These are phyloP conservation scores for Ogataea neopini DNA, from an alignment of 805 yeast genomes.

Conservation along the genomic window DNA sequence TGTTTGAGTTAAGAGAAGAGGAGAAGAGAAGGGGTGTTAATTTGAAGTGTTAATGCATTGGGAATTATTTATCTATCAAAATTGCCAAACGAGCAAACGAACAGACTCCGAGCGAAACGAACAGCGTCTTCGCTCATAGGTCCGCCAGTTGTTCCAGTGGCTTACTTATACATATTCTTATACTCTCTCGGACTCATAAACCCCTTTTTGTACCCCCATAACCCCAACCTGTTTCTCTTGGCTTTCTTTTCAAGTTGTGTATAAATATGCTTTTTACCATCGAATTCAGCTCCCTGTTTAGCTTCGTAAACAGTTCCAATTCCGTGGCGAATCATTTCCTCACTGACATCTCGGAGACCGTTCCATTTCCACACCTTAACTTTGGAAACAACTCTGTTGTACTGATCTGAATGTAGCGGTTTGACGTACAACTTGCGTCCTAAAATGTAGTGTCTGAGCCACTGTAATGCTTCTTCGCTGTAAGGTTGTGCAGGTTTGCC, in stretches of 20 bases:
- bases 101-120: no score
- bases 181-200: slow-evolving; percentile 76
- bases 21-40: slow-evolving; percentile 84
- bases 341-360: slow-evolving; percentile 78
- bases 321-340: slow-evolving; percentile 83
- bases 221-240: slow-evolving; percentile 53
- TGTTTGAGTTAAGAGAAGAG: slow-evolving; percentile 89
- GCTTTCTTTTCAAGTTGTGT: slow-evolving; percentile 62
- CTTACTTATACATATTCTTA: slow-evolving; percentile 47
- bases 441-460: slow-evolving; percentile 68
- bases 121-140: no score
- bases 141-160: no score
- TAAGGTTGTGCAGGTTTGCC: slow-evolving; percentile 91
- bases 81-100: no score
- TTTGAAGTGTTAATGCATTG: slow-evolving; percentile 72
- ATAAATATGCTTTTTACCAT: slow-evolving; percentile 66
- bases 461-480: slow-evolving; percentile 77
- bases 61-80: no score
- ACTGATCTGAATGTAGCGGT: slow-evolving; percentile 84
- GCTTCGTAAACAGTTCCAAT: slow-evolving; percentile 89
- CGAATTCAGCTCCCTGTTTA: slow-evolving; percentile 79
- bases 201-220: slow-evolving; percentile 56
- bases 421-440: slow-evolving; percentile 72
- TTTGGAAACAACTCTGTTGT: slow-evolving; percentile 82
- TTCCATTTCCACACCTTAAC: slow-evolving; percentile 61